phyloP scores from a whole-genome alignment of 1,139 yeast genomes.

The Scheffersomyces titani region DNA sequence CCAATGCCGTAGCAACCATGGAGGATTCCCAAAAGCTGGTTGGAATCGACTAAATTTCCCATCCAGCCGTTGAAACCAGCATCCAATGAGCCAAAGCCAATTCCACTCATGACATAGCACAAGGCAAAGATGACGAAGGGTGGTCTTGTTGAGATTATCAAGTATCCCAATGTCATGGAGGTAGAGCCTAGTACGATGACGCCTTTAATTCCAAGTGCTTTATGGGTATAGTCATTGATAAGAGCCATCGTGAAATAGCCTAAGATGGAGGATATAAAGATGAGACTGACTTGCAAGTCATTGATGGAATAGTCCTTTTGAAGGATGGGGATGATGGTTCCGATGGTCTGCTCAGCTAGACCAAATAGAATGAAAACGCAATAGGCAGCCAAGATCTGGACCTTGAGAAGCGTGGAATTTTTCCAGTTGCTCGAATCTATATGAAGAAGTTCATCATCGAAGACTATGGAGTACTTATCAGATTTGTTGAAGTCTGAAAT shows the following conservation, averaged over 20 bases:
- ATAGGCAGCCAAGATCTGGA: conserved; percentile 44
- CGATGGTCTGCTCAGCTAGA: conserved; percentile 58
- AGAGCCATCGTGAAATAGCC: conserved; percentile 47
- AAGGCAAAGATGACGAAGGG: conserved; percentile 37
- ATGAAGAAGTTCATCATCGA: conserved; percentile 26
- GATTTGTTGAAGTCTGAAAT: background rate
- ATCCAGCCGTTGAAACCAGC: conserved; percentile 61
- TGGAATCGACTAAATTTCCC: conserved; percentile 56
- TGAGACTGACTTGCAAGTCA: conserved; percentile 37
- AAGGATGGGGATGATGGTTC: conserved; percentile 54
- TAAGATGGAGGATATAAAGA: conserved; percentile 34
- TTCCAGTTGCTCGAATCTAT: conserved; percentile 47
- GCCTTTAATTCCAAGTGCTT: conserved; percentile 37
- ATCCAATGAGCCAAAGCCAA: conserved; percentile 63
- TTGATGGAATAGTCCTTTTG: conserved; percentile 45
- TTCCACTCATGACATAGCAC: conserved; percentile 48
- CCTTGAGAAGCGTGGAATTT: conserved; percentile 29
- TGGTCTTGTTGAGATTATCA: conserved; percentile 30
- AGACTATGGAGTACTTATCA: conserved; percentile 16
- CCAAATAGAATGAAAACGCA: conserved; percentile 48
- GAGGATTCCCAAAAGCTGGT: conserved; percentile 63
- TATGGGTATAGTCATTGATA: conserved; percentile 32
- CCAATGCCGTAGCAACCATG: conserved; percentile 75
- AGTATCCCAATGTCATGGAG: conserved; percentile 32
- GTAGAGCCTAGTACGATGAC: conserved; percentile 34